Base-by-base conservation (phyloP, 768 basidiomycete genomes). In the Erythrobasidium yunnanense region DNA sequence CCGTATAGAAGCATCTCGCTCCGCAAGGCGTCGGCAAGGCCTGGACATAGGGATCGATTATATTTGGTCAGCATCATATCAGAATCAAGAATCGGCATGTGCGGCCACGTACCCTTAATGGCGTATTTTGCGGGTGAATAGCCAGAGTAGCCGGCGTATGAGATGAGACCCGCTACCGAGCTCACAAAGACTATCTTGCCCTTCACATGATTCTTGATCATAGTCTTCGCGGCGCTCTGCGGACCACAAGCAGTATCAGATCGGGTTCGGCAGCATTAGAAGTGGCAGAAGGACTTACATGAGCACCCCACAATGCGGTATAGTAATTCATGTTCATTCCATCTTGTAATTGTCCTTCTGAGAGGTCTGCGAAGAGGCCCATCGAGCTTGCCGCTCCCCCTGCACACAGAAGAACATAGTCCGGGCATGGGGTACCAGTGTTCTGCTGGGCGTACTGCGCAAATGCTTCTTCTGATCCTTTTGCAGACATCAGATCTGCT, bases 91-190 rank as follows among this genome's bases (percentile, higher is more conserved):
- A 11, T n/a, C 2, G 29, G 30, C 25, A 7, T 23, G 4, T 8
- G 5, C 22, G 7, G 38, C 11, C 53, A 68, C 77, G 46, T 69
- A 89, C 90, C 90, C 77, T 88, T 78, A 4, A 93, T 74, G 6
- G 91, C 91, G 71, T 87, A 86, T 74, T 93, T 93, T 8, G 83
- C 85, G 0, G 90, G 88, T 0, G 87, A 79, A 75, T 93, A 93
- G 0, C 83, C 82, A 1, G 85, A 79, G 71, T 84, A 93, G 0
- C 91, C 90, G 2, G 87, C 77, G 60, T 90, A 82, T 1, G 83
- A 81, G 79, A 89, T 84, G 71, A 84, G 84, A 0, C 84, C 87
- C 11, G 90, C 76, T 4, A 84, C 82, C 0, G 84, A 84, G 17
- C 68, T 68, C 25, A 88, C 82, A 42, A 93, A 82, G 18, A 87